Conservation (phyloP, 768 basidiomycete species). For the Macrocybe gigantea region DNA sequence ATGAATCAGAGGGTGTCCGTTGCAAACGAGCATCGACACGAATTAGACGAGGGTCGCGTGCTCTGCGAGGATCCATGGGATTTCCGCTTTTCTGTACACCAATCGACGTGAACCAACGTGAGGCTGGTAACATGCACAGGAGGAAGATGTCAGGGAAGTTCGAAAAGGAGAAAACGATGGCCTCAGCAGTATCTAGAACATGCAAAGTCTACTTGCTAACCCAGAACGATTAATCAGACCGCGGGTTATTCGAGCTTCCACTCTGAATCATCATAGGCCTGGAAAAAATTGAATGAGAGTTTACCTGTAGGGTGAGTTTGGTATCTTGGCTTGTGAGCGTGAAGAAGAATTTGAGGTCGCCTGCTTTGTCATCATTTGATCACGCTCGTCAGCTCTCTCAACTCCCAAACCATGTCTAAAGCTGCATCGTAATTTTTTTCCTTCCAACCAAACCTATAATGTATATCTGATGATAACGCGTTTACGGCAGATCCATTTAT, state of each 20-base stretch:
- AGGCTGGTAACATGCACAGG: background rate
- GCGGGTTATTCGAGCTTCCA: constrained; percentile 81
- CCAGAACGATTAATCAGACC: constrained; percentile 32
- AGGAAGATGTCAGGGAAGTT: background rate
- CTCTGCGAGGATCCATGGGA: constrained; percentile 74
- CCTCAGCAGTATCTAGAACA: constrained; percentile 96
- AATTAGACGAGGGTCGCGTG: constrained; percentile 75
- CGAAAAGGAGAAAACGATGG: constrained; percentile 12
- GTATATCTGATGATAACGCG: too few relatives aligned
- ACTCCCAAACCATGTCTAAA: too few relatives aligned
- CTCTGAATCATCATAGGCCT: constrained; percentile 78
- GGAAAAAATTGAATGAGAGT: too few relatives aligned
- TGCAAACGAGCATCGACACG: constrained; percentile 65
- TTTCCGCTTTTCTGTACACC: constrained; percentile 2
- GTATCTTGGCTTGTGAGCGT: too few relatives aligned
- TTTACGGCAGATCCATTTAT: too few relatives aligned
- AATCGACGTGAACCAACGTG: constrained; percentile 5
- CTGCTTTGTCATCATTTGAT: too few relatives aligned
- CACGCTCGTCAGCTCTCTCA: too few relatives aligned
- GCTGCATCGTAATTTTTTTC: too few relatives aligned
- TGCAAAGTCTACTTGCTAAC: constrained; percentile 67
- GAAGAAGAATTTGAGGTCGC: too few relatives aligned
- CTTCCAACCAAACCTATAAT: too few relatives aligned
- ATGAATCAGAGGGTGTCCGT: constrained; percentile 33
- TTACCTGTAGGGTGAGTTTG: too few relatives aligned